A percentile compares a stretch with the other conserved stretches of the same genome.
Conservation (phyloP, 345 rosid genomes). For the Eucalyptus dawsonii region DNA sequence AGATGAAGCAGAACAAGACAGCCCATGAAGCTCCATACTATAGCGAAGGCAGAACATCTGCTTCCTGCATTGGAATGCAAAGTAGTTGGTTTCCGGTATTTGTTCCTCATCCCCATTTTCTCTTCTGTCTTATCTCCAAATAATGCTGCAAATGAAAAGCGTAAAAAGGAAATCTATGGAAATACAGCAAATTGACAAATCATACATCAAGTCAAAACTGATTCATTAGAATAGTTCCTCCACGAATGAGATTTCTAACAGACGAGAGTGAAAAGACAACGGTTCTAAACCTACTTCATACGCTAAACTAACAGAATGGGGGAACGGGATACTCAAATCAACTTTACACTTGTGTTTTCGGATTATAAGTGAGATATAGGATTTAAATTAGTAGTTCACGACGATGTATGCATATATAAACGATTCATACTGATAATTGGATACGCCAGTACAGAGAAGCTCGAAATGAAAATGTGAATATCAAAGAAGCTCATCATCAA, state of each 20-base stretch:
- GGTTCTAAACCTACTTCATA: background rate
- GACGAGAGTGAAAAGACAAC: background rate
- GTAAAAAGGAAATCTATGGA: conserved; percentile 33
- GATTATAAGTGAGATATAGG: background rate
- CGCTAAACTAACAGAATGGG: background rate
- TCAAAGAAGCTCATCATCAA: background rate
- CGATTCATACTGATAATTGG: background rate
- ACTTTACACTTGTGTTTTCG: background rate
- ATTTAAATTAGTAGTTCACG: background rate
- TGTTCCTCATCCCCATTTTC: conserved; percentile 64
- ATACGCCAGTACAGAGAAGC: background rate
- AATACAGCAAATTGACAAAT: conserved; percentile 22
- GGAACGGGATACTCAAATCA: background rate
- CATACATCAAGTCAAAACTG: background rate
- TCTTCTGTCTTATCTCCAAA: conserved; percentile 45
- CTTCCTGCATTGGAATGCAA: conserved; percentile 81
- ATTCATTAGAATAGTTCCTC: background rate
- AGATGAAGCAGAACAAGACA: conserved; percentile 48
- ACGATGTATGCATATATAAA: background rate
- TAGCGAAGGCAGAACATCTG: conserved; percentile 41
- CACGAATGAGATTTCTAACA: background rate
- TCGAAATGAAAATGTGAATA: background rate
- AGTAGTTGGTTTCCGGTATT: conserved; percentile 72
- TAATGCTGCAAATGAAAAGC: conserved; percentile 27
- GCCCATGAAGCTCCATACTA: conserved; percentile 63